These are phyloP conservation scores for Mortierella sp. DNA, from an alignment of 371 early-diverging fungal species.

Conservation along the genomic window DNA sequence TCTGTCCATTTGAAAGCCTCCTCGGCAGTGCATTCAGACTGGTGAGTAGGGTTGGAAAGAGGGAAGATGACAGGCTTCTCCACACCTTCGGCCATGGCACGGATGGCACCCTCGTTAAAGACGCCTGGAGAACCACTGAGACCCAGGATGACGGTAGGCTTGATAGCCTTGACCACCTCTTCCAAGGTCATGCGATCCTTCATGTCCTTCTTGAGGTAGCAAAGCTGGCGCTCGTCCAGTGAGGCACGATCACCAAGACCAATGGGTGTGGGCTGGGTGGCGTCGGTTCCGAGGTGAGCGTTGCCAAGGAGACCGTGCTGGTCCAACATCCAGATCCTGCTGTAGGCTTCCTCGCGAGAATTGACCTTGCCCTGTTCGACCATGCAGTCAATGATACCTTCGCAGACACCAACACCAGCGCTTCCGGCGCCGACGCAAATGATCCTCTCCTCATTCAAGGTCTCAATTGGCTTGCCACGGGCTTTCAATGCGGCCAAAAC, in stretches of 20 bases:
- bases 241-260: conserved; percentile 57
- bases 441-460: conserved; percentile 60
- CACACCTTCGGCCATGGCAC: conserved; percentile 66
- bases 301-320: conserved; percentile 58
- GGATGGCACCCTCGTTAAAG: conserved; percentile 65
- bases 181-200: conserved; percentile 63
- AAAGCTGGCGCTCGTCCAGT: conserved; percentile 64
- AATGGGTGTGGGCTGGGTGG: conserved; percentile 7
- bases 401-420: conserved; percentile 77
- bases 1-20: conserved; percentile 72
- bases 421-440: conserved; percentile 77
- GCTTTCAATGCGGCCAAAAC: conserved; percentile 69
- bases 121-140: conserved; percentile 68
- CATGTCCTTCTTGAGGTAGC: conserved; percentile 65
- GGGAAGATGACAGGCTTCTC: conserved; percentile 73
- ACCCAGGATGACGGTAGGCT: conserved; percentile 74
- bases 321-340: conserved; percentile 69
- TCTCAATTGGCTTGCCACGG: conserved; percentile 53
- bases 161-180: conserved; percentile 65
- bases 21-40: conserved; percentile 74
- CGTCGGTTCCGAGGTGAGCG: conserved; percentile 20
- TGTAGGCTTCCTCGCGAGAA: conserved; percentile 68
- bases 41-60: conserved; percentile 71
- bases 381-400: conserved; percentile 72
- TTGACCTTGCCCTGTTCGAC: conserved; percentile 68